A percentile compares a stretch with the other conserved stretches of the same genome.
These are phyloP conservation scores for Cryptococcus sp. DNA, from an alignment of 1,284 basidiomycete genomes.

Conservation along the genomic window DNA sequence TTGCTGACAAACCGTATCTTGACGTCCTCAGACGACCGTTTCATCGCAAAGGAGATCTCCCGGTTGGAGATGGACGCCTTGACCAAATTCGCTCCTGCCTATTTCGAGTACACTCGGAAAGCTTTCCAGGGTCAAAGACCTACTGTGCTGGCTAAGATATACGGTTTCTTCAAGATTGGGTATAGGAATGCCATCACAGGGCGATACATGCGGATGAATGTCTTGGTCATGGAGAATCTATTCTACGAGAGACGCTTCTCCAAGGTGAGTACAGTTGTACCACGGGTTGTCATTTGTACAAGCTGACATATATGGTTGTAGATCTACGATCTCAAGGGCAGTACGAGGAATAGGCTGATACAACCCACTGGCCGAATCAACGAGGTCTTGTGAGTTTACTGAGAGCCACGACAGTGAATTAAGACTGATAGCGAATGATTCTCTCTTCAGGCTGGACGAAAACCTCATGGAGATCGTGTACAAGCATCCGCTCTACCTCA, in stretches of 20 bases:
- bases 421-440: not conserved
- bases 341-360: slow-evolving; percentile 86
- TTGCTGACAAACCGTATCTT: slow-evolving; percentile 4
- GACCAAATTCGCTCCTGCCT: slow-evolving; percentile 95
- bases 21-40: slow-evolving; percentile 76
- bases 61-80: slow-evolving; percentile 89
- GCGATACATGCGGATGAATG: slow-evolving; percentile 87
- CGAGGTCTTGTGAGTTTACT: slow-evolving; percentile 68
- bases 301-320: slow-evolving; percentile 43
- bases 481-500: slow-evolving; percentile 80
- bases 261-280: slow-evolving; percentile 59
- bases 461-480: slow-evolving; percentile 54
- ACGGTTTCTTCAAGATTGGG: slow-evolving; percentile 95
- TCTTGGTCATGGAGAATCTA: slow-evolving; percentile 97
- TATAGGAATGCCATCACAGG: slow-evolving; percentile 78
- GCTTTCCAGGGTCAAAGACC: slow-evolving; percentile 74
- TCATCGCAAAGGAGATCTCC: slow-evolving; percentile 97
- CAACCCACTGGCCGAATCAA: slow-evolving; percentile 87
- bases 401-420: too few relatives aligned
- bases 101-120: slow-evolving; percentile 95
- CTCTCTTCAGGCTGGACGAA: slow-evolving; percentile 51
- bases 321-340: slow-evolving; percentile 95
- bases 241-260: slow-evolving; percentile 89
- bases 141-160: slow-evolving; percentile 93
- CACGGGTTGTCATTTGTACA: not conserved